Conservation (phyloP, 2,329 filamentous ascomycete species). For the Aspergillus sp. region DNA sequence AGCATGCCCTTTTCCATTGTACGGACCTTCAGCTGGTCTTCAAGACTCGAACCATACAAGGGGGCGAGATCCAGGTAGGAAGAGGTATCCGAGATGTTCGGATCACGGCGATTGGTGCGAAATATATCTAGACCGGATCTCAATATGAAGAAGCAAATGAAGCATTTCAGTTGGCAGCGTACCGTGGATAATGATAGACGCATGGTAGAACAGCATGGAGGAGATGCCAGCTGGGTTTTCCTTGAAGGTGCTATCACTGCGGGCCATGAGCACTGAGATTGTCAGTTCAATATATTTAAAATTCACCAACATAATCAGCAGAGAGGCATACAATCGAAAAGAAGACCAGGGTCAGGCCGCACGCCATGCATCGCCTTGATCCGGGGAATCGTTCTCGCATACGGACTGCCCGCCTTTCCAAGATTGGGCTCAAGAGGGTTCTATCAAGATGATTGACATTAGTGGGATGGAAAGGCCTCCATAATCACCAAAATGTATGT, state of each 20-base stretch:
- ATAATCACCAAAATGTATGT: not conserved
- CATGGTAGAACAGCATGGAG: slow-evolving; percentile 48
- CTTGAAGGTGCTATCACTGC: slow-evolving; percentile 13
- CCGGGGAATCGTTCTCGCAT: slow-evolving; percentile 9
- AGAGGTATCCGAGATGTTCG: slow-evolving; percentile 37
- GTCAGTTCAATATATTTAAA: not conserved
- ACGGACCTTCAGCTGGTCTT: slow-evolving; percentile 34
- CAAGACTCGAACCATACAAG: slow-evolving; percentile 40
- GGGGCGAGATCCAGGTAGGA: slow-evolving; percentile 50
- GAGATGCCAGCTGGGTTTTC: slow-evolving; percentile 47
- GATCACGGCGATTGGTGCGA: slow-evolving; percentile 33
- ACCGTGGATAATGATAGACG: slow-evolving; percentile 53
- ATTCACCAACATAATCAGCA: not conserved
- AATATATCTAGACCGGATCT: slow-evolving; percentile 31
- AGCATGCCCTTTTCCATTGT: slow-evolving; percentile 37
- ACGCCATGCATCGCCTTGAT: slow-evolving; percentile 5
- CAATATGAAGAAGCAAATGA: not conserved
- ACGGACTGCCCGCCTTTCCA: slow-evolving; percentile 8
- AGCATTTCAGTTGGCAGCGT: slow-evolving; percentile 1
- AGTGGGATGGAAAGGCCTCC: not conserved
- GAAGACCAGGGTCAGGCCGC: slow-evolving; percentile 7
- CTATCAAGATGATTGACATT: not conserved
- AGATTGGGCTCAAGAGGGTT: slow-evolving; percentile 5
- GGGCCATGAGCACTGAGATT: slow-evolving; percentile 7
- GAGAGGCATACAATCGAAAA: slow-evolving; percentile 7